These are phyloP conservation scores for Rhodofomes roseus DNA, from an alignment of 1,284 basidiomycete genomes.

Conservation along the genomic window DNA sequence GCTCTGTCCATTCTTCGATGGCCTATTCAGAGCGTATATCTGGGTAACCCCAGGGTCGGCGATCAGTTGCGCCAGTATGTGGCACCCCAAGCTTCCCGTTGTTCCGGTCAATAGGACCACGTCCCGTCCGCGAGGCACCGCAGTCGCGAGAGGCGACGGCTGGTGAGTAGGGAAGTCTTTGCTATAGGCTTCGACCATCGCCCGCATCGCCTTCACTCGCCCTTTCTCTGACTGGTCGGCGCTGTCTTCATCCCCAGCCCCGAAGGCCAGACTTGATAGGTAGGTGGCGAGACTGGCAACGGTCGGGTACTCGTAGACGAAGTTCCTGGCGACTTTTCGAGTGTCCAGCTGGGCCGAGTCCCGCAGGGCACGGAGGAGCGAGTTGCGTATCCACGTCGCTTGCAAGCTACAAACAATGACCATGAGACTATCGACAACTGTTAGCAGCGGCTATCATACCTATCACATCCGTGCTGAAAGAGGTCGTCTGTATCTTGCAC, in stretches of 20 bases:
- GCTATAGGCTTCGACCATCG: too few species aligned
- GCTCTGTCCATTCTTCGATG: conserved; percentile 10
- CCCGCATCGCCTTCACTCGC: too few species aligned
- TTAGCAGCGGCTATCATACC: conserved; percentile 30
- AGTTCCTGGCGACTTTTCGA: conserved; percentile 21
- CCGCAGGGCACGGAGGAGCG: conserved; percentile 30
- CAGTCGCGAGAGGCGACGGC: too few species aligned
- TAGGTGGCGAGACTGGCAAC: conserved; percentile 25
- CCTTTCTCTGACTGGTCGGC: too few species aligned
- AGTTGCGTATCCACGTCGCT: conserved; percentile 29
- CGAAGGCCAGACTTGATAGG: conserved; percentile 9
- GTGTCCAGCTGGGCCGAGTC: conserved; percentile 18
- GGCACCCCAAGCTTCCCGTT: conserved; percentile 16
- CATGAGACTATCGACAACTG: conserved; percentile 29
- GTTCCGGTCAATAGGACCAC: conserved; percentile 16
- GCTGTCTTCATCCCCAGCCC: too few species aligned
- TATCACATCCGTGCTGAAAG: conserved; percentile 42
- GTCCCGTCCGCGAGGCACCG: neutral
- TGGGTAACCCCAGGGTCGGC: conserved; percentile 42
- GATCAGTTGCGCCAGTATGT: conserved; percentile 20
- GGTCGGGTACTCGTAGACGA: conserved; percentile 34
- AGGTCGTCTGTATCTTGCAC: conserved; percentile 27
- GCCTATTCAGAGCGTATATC: conserved; percentile 19
- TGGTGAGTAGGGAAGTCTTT: too few species aligned
- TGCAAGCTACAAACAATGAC: too few species aligned